Conservation (phyloP, 2,329 filamentous ascomycete genomes). For the Aspergillus viridinutans region DNA sequence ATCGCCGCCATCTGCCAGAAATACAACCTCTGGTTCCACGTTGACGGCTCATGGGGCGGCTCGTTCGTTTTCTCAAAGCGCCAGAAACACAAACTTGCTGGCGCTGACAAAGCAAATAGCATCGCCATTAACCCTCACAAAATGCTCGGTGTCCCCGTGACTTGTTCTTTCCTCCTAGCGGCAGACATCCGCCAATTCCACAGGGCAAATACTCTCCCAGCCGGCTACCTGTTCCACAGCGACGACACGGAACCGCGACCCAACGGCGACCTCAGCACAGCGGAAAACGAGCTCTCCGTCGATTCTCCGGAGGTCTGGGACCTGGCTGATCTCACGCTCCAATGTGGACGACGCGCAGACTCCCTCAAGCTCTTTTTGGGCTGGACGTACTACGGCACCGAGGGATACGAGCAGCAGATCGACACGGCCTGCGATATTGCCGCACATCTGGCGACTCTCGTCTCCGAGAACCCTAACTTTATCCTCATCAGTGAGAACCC, state of each 20-base stretch:
- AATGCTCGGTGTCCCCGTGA: constrained; percentile 89
- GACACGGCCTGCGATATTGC: constrained; percentile 71
- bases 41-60: constrained; percentile 90
- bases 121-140: constrained; percentile 93
- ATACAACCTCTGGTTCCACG: constrained; percentile 81
- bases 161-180: constrained; percentile 82
- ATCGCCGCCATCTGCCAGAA: constrained; percentile 67
- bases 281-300: constrained; percentile 20
- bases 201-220: constrained; percentile 76
- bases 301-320: constrained; percentile 68
- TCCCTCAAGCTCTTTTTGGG: constrained; percentile 79
- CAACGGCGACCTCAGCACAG: constrained; percentile 11
- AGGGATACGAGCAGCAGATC: constrained; percentile 66
- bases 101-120: constrained; percentile 70
- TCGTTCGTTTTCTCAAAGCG: constrained; percentile 70
- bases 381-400: constrained; percentile 83
- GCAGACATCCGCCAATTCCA: constrained; percentile 74
- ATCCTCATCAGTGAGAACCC: constrained; percentile 69
- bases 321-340: constrained; percentile 84
- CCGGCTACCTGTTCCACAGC: constrained; percentile 78
- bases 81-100: constrained; percentile 62
- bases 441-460: constrained; percentile 58
- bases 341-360: constrained; percentile 86
- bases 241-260: constrained; percentile 37
- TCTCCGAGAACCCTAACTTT: constrained; percentile 59